Percentiles rank a stretch among this genome's conserved stretches.
phyloP scores from a whole-genome alignment of 2,329 filamentous ascomycete species.

The Aspergillus sojae region DNA sequence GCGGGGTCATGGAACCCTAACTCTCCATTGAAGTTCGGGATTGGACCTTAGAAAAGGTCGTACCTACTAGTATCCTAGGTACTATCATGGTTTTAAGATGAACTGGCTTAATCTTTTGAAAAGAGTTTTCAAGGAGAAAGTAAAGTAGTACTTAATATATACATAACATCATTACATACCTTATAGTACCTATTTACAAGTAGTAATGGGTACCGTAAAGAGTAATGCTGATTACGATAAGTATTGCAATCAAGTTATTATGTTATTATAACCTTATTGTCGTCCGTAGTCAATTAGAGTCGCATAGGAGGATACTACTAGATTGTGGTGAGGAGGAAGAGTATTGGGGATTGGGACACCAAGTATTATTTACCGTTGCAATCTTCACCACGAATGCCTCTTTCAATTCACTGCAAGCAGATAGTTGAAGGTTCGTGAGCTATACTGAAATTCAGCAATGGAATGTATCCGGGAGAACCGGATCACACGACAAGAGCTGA shows the following conservation, averaged over 20 bases:
- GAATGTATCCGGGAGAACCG: conserved; percentile 25
- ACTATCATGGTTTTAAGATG: not conserved
- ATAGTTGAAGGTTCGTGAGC: not conserved
- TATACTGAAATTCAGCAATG: not conserved
- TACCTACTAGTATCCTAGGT: not conserved
- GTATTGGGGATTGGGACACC: not conserved
- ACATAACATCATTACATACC: not conserved
- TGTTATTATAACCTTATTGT: not conserved
- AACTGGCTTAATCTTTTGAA: not conserved
- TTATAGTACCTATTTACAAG: not conserved
- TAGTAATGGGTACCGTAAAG: not conserved
- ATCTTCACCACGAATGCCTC: not conserved
- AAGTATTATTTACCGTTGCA: not conserved
- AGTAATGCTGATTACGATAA: not conserved
- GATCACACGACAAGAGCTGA: conserved; percentile 36
- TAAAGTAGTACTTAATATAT: not conserved
- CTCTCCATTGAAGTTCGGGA: not conserved
- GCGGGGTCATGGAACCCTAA: not conserved
- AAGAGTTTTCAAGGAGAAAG: not conserved
- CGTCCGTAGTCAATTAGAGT: not conserved
- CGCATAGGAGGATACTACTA: not conserved
- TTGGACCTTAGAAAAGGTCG: not conserved
- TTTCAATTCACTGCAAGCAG: not conserved
- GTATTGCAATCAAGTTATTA: too few relatives aligned
- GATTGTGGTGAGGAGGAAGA: not conserved